Evolutionary conservation across 2,329 filamentous ascomycete genomes (phyloP).

Genomic region (Decorospora gaudefroyi): DNA sequence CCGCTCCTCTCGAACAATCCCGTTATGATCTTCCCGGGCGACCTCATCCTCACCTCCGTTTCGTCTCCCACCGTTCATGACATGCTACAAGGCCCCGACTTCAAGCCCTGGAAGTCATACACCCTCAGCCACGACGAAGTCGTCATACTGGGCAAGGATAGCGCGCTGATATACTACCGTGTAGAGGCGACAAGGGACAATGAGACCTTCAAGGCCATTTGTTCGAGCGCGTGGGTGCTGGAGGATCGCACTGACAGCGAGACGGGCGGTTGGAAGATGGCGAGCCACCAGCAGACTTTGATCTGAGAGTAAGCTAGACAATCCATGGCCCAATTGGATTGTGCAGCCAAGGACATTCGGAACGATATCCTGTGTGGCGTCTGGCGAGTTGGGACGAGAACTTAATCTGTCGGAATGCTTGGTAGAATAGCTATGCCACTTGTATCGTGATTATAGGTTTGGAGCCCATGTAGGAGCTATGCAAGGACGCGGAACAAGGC

Average conservation of each 20-base stretch:
- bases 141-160: constrained; percentile 28
- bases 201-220: constrained; percentile 30
- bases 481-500: too few relatives aligned
- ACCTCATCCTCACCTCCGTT: constrained; percentile 42
- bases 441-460: too few relatives aligned
- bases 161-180: constrained; percentile 34
- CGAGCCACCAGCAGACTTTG: constrained; percentile 37
- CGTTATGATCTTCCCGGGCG: constrained; percentile 50
- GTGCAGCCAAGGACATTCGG: too few relatives aligned
- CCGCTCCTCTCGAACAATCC: constrained; percentile 42
- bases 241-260: constrained; percentile 17
- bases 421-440: too few relatives aligned
- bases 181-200: constrained; percentile 27
- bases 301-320: too few relatives aligned
- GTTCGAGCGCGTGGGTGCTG: constrained; percentile 35
- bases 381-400: too few relatives aligned
- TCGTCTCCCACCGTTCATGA: constrained; percentile 33
- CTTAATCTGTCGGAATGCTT: too few relatives aligned
- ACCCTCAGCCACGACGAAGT: constrained; percentile 38
- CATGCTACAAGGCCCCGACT: constrained; percentile 26
- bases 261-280: constrained; percentile 34
- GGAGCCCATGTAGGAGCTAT: too few relatives aligned
- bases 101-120: constrained; percentile 33
- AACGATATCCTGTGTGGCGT: too few relatives aligned
- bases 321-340: too few relatives aligned